A percentile compares a stretch with the other conserved stretches of the same genome.
Conservation (phyloP, 805 yeast genomes). For the Suhomyces vadensis region DNA sequence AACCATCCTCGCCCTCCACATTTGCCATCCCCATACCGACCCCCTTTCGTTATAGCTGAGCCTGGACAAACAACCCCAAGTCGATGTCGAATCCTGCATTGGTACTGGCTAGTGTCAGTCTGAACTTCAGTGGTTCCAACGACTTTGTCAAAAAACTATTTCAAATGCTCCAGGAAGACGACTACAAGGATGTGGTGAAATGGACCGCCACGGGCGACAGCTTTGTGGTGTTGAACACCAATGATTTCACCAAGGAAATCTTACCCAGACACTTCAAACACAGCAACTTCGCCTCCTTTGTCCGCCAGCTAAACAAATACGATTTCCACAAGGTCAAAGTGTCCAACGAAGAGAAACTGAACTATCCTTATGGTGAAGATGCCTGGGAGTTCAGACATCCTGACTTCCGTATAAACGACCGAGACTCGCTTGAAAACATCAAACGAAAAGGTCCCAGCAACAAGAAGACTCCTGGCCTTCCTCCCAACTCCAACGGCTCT, state of each 20-base stretch:
- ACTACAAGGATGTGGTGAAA: conserved; percentile 71
- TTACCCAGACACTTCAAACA: conserved; percentile 94
- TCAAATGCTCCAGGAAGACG: conserved; percentile 81
- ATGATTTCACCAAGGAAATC: conserved; percentile 84
- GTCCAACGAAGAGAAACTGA: conserved; percentile 57
- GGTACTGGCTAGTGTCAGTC: conserved; percentile 19
- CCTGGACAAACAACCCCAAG: background rate
- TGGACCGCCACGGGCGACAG: conserved; percentile 89
- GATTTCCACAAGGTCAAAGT: conserved; percentile 95
- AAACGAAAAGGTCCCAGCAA: conserved; percentile 74
- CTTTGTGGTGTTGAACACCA: conserved; percentile 86
- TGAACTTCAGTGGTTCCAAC: conserved; percentile 54
- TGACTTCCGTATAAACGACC: conserved; percentile 73
- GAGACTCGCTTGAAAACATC: conserved; percentile 80
- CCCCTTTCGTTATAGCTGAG: background rate
- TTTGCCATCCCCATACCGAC: background rate
- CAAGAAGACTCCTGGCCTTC: conserved; percentile 37
- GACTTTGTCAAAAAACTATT: conserved; percentile 79
- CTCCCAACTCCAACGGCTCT: conserved; percentile 3
- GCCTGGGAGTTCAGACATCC: conserved; percentile 97
- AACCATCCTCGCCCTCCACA: background rate
- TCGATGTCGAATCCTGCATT: background rate
- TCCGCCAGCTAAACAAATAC: conserved; percentile 91
- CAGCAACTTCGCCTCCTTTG: conserved; percentile 91
- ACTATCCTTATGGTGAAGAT: conserved; percentile 64